Conservation (phyloP, 495 filamentous ascomycete species). For the Clavariopsis aquatica region DNA sequence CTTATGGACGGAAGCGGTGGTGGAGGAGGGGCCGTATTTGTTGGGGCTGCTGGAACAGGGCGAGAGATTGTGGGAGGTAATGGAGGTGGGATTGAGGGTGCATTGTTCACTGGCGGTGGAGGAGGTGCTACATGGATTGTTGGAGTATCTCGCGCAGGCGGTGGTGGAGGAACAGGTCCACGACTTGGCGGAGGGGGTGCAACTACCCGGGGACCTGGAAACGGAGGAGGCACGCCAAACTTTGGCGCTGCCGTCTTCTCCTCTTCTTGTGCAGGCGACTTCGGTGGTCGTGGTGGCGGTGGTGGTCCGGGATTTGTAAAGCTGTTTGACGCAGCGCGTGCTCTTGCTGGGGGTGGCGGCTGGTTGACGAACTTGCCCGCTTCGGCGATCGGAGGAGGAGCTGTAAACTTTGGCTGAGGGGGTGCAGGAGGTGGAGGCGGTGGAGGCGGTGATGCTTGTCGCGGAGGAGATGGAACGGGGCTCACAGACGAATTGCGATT, state of each 20-base stretch:
- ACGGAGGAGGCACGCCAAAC: slow-evolving; percentile 82
- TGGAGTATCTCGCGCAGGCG: slow-evolving; percentile 48
- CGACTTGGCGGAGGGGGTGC: slow-evolving; percentile 74
- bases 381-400: slow-evolving; percentile 81
- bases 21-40: slow-evolving; percentile 53
- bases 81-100: slow-evolving; percentile 41
- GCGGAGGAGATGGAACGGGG: slow-evolving; percentile 35
- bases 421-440: slow-evolving; percentile 50
- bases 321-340: slow-evolving; percentile 57
- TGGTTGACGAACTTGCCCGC: slow-evolving; percentile 77
- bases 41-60: slow-evolving; percentile 54
- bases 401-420: slow-evolving; percentile 63
- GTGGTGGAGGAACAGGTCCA: slow-evolving; percentile 52
- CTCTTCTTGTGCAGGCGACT: slow-evolving; percentile 74
- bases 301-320: slow-evolving; percentile 68
- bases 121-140: slow-evolving; percentile 52
- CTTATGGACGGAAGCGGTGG: slow-evolving; percentile 38
- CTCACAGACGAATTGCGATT: slow-evolving; percentile 30
- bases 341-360: slow-evolving; percentile 55
- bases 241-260: slow-evolving; percentile 50
- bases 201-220: slow-evolving; percentile 65
- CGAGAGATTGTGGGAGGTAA: slow-evolving; percentile 27
- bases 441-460: slow-evolving; percentile 32
- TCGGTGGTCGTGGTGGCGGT: slow-evolving; percentile 84
- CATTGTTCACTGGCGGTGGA: slow-evolving; percentile 51